phyloP scores from a whole-genome alignment of 257 asterid genomes.

The Solanum clarkiae region DNA sequence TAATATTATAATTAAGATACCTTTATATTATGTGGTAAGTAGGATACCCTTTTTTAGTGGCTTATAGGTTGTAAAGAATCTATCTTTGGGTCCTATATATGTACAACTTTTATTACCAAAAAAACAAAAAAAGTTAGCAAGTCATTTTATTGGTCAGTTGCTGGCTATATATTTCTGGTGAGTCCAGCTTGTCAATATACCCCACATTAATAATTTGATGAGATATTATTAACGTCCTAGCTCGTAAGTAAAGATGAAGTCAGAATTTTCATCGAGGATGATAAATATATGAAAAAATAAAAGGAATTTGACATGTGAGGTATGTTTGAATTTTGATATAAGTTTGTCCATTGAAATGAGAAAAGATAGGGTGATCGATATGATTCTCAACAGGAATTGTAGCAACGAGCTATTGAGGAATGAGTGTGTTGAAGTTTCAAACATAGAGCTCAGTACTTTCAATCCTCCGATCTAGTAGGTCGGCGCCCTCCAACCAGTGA shows the following conservation, averaged over 20 bases:
- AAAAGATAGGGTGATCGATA: too few species aligned
- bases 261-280: background rate
- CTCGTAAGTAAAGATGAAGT: background rate
- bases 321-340: too few species aligned
- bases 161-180: background rate
- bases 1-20: background rate
- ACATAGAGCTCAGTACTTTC: too few species aligned
- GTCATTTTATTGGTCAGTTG: slow-evolving; percentile 3
- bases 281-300: background rate
- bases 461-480: too few species aligned
- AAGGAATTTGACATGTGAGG: too few species aligned
- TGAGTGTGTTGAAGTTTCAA: too few species aligned
- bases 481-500: too few species aligned
- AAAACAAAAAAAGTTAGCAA: background rate
- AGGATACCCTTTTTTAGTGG: background rate
- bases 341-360: too few species aligned
- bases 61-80: slow-evolving; percentile 1
- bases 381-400: too few species aligned
- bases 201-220: background rate
- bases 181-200: slow-evolving; percentile 8
- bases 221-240: background rate
- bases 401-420: too few species aligned
- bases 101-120: background rate
- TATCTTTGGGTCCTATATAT: background rate
- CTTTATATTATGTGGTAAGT: background rate